Conservation (phyloP, 805 yeast species). For the Blastobotrys americana region DNA sequence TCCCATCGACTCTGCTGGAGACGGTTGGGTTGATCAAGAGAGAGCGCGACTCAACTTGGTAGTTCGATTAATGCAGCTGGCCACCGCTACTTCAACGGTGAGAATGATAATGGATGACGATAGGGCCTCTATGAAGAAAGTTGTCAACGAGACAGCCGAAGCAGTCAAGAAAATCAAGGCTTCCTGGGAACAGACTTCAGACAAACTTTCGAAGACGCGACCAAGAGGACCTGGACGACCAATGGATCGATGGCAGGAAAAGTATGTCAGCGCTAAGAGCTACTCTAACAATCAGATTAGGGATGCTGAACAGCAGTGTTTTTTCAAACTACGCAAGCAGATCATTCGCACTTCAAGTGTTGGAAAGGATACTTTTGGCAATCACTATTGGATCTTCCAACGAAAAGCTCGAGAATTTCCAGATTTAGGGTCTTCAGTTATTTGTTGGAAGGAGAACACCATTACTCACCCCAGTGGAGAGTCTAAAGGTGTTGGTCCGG, state of each 20-base stretch:
- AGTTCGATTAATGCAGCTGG: constrained; percentile 23
- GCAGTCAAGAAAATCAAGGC: constrained; percentile 24
- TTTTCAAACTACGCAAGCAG: constrained; percentile 24
- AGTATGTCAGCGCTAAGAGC: constrained; percentile 24
- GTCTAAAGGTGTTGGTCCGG: constrained; percentile 1
- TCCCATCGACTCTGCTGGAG: neutral
- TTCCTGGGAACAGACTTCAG: constrained; percentile 20
- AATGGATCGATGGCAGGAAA: constrained; percentile 22
- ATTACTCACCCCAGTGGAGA: constrained; percentile 11
- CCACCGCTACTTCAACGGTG: constrained; percentile 31
- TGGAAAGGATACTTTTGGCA: constrained; percentile 29
- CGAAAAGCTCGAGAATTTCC: constrained; percentile 24
- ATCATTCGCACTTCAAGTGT: constrained; percentile 29
- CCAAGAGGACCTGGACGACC: constrained; percentile 20
- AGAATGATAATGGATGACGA: constrained; percentile 30
- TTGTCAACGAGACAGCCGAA: constrained; percentile 23
- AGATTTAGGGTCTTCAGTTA: constrained; percentile 31
- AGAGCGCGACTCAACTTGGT: constrained; percentile 24
- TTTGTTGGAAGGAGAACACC: constrained; percentile 23
- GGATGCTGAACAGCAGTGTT: constrained; percentile 25
- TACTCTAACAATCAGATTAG: constrained; percentile 22
- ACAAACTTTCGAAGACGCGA: constrained; percentile 19
- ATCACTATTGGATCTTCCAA: constrained; percentile 33
- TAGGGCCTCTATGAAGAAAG: constrained; percentile 24
- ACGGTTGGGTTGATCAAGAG: constrained; percentile 17